These are phyloP conservation scores for Cladosporium sp. DNA, from an alignment of 2,329 filamentous ascomycete genomes.

Conservation along the genomic window DNA sequence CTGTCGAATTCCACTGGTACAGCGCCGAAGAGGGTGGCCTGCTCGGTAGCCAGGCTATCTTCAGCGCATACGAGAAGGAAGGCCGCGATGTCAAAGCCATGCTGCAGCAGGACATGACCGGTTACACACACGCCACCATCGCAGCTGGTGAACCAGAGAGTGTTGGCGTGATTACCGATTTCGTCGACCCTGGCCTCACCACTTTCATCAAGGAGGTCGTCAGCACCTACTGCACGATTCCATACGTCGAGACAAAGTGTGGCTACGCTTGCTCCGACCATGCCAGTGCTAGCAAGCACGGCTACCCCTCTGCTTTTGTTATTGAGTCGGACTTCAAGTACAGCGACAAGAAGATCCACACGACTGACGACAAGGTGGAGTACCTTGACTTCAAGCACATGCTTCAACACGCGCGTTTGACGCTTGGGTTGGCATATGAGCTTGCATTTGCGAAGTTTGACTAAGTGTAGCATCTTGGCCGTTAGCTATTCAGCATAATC, in stretches of 20 bases:
- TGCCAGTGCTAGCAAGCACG: constrained; percentile 66
- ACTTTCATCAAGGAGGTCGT: constrained; percentile 87
- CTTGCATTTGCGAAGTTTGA: constrained; percentile 71
- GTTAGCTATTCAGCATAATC: too few species aligned
- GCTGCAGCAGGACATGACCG: constrained; percentile 98
- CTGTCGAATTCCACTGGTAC: constrained; percentile 96
- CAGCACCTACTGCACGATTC: constrained; percentile 80
- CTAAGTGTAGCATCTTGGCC: constrained; percentile 19
- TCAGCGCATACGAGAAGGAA: constrained; percentile 69
- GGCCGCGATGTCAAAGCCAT: constrained; percentile 82
- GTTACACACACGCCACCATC: constrained; percentile 75
- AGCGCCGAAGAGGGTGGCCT: constrained; percentile 84
- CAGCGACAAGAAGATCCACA: constrained; percentile 63
- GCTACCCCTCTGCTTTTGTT: constrained; percentile 70
- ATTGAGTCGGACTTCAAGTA: constrained; percentile 68
- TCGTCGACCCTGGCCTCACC: constrained; percentile 75
- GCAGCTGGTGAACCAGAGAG: constrained; percentile 78
- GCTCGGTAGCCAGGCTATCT: constrained; percentile 84
- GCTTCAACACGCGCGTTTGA: constrained; percentile 83
- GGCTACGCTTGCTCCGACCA: constrained; percentile 80
- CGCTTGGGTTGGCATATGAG: constrained; percentile 77
- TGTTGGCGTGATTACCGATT: constrained; percentile 91
- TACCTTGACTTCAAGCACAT: constrained; percentile 81
- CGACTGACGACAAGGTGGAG: constrained; percentile 64
- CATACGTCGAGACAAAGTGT: constrained; percentile 81